These are phyloP conservation scores for Pyrrhoderma lamaoense DNA, from an alignment of 1,284 basidiomycete species.

Conservation along the genomic window DNA sequence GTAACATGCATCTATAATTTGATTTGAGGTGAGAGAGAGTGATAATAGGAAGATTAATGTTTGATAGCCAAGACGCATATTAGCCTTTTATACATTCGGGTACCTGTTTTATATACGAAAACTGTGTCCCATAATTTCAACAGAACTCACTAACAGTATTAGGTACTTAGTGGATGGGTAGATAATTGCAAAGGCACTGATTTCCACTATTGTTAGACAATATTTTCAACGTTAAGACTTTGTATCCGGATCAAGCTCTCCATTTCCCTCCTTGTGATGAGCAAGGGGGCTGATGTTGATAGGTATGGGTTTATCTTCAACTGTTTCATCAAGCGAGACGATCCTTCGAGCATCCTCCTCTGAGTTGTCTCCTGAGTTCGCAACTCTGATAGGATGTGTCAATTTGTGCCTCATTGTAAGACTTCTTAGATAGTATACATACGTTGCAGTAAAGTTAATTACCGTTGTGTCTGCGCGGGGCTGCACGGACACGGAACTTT, in stretches of 20 bases:
- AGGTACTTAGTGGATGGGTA: too few species aligned
- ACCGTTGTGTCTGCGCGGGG: constrained; percentile 32
- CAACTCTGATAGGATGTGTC: constrained; percentile 26
- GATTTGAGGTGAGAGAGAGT: too few species aligned
- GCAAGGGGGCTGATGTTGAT: neutral
- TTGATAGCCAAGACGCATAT: too few species aligned
- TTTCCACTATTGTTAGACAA: neutral
- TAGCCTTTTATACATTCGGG: too few species aligned
- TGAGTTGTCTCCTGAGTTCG: constrained; percentile 21
- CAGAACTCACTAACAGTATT: too few species aligned
- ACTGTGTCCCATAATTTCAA: too few species aligned
- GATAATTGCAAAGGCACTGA: too few species aligned
- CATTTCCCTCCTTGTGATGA: too few species aligned
- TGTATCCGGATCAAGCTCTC: neutral
- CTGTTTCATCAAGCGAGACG: constrained; percentile 24
- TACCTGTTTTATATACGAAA: too few species aligned
- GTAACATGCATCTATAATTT: too few species aligned
- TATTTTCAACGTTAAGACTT: neutral
- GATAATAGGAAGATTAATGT: too few species aligned
- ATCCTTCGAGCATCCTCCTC: constrained; percentile 28
- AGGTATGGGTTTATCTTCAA: neutral
- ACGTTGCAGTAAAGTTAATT: constrained; percentile 40
- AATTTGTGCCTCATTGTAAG: neutral
- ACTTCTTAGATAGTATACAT: constrained; percentile 12
- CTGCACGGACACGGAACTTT: constrained; percentile 38